Evolutionary conservation across 371 early-diverging fungal genomes (phyloP).

Genomic region (Rhizopus sp.): DNA sequence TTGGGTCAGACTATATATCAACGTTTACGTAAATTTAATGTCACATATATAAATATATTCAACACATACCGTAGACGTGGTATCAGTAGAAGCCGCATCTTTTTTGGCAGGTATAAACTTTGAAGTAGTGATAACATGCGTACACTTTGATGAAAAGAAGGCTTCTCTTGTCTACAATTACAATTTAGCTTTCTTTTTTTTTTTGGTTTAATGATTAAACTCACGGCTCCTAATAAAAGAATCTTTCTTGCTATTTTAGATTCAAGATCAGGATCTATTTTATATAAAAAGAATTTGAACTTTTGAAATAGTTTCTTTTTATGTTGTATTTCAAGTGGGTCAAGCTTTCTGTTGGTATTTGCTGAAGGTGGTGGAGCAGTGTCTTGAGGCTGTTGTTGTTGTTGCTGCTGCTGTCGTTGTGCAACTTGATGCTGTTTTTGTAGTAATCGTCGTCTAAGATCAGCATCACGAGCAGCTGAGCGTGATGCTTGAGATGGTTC

Average conservation of each 20-base stretch:
- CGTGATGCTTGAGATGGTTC: neutral
- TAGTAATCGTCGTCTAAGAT: neutral
- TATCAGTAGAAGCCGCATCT: conserved; percentile 11
- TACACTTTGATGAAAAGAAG: conserved; percentile 50
- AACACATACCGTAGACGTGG: neutral
- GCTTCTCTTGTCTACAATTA: conserved; percentile 29
- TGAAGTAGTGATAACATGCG: conserved; percentile 42
- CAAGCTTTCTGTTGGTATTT: neutral
- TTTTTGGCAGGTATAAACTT: conserved; percentile 24
- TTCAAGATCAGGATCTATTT: neutral
- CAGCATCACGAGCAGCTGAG: conserved; percentile 5
- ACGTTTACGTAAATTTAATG: conserved; percentile 12
- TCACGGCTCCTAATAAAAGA: conserved; percentile 37
- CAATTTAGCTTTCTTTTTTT: neutral
- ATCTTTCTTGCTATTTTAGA: neutral
- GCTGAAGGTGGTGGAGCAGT: neutral
- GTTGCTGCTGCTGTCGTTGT: neutral
- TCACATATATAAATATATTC: conserved; percentile 1
- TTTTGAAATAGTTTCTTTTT: conserved; percentile 6
- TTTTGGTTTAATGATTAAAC: conserved; percentile 1
- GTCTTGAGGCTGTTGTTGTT: neutral
- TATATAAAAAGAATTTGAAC: neutral
- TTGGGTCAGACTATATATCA: conserved; percentile 1
- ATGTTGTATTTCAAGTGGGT: neutral
- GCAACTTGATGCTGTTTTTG: neutral